Evolutionary conservation across 2,329 filamentous ascomycete genomes (phyloP).

Genomic region (Colletotrichum sp.): DNA sequence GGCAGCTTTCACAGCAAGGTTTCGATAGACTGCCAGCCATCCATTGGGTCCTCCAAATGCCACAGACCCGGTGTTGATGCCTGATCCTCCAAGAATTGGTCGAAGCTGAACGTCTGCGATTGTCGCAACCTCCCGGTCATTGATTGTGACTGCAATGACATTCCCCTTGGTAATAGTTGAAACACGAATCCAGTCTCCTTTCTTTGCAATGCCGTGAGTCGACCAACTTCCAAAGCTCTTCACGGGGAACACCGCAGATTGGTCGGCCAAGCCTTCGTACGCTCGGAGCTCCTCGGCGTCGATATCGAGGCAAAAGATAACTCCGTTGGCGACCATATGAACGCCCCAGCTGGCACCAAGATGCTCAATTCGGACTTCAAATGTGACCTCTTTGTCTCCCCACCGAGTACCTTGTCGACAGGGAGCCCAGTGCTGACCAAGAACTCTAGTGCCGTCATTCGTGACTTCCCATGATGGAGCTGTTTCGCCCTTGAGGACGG

Average conservation of each 20-base stretch:
- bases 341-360: constrained; percentile 14
- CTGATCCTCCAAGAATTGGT: neutral
- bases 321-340: constrained; percentile 18
- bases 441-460: neutral
- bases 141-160: neutral
- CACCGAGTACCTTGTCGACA: constrained; percentile 14
- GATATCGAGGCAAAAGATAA: constrained; percentile 11
- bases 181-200: neutral
- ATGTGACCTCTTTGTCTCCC: neutral
- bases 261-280: neutral
- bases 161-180: neutral
- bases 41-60: constrained; percentile 13
- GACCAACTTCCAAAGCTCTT: constrained; percentile 6
- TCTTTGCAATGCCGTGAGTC: neutral
- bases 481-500: neutral
- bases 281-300: neutral
- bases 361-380: neutral
- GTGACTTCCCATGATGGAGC: constrained; percentile 8
- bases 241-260: neutral
- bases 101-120: neutral
- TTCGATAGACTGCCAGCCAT: neutral
- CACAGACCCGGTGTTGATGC: constrained; percentile 6
- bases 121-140: neutral
- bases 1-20: neutral
- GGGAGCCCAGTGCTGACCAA: constrained; percentile 10